A percentile compares a stretch with the other conserved stretches of the same genome.
phyloP scores from a whole-genome alignment of 2,329 filamentous ascomycete species.

The Metarhizium robertsii region DNA sequence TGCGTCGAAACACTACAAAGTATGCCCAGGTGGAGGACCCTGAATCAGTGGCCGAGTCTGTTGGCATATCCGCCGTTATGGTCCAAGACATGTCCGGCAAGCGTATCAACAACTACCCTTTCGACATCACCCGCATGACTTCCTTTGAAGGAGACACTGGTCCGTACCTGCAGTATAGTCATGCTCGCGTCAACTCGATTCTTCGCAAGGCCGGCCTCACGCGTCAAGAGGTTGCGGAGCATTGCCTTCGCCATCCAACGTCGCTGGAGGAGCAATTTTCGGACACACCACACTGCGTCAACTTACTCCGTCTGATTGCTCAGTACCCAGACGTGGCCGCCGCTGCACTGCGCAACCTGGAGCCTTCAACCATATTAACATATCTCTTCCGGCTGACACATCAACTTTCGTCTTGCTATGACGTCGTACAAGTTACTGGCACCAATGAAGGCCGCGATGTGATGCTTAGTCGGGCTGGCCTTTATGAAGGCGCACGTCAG shows the following conservation, averaged over 20 bases:
- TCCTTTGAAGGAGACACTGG: conserved; percentile 67
- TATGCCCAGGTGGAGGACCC: conserved; percentile 57
- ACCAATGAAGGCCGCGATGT: conserved; percentile 49
- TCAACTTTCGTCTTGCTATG: conserved; percentile 62
- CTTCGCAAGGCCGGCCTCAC: conserved; percentile 13
- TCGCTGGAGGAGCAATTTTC: conserved; percentile 11
- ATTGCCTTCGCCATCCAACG: conserved; percentile 4
- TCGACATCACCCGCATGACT: conserved; percentile 64
- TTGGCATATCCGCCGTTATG: conserved; percentile 63
- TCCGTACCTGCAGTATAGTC: conserved; percentile 63
- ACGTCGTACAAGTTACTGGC: conserved; percentile 63
- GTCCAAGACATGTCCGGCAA: conserved; percentile 67
- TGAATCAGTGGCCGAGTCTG: conserved; percentile 49
- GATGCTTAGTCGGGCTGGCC: conserved; percentile 48
- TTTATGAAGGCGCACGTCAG: conserved; percentile 54
- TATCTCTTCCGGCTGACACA: conserved; percentile 74
- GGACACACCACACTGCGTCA: conserved; percentile 32
- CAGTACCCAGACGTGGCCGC: conserved; percentile 56
- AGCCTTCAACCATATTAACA: conserved; percentile 55
- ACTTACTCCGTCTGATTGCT: conserved; percentile 51
- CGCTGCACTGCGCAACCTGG: conserved; percentile 54
- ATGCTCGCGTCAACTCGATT: conserved; percentile 48
- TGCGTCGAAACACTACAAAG: conserved; percentile 55
- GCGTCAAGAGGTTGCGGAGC: conserved; percentile 3
- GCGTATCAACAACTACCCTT: conserved; percentile 41